phyloP scores from a whole-genome alignment of 2,329 filamentous ascomycete species.

The Clathrospora elynae region DNA sequence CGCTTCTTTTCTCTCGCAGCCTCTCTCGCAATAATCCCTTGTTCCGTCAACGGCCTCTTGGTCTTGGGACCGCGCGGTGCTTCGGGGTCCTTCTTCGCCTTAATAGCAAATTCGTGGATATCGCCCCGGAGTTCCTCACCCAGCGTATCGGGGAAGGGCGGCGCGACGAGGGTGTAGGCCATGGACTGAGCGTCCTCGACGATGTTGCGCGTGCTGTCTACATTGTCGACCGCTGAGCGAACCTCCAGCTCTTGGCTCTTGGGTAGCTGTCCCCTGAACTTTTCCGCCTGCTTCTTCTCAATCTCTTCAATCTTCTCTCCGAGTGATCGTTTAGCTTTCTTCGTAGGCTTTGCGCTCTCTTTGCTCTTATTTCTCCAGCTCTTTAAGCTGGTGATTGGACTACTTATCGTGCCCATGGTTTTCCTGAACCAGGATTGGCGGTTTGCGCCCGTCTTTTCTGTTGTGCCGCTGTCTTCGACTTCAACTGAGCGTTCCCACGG shows the following conservation, averaged over 20 bases:
- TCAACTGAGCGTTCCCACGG: slow-evolving; percentile 35
- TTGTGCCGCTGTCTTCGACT: slow-evolving; percentile 6
- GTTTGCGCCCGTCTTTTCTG: slow-evolving; percentile 14
- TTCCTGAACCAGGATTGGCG: slow-evolving; percentile 20
- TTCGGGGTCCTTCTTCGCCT: slow-evolving; percentile 53
- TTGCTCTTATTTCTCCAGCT: slow-evolving; percentile 21
- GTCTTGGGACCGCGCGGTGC: slow-evolving; percentile 19
- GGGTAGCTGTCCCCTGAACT: slow-evolving; percentile 14
- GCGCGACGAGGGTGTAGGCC: slow-evolving; percentile 74
- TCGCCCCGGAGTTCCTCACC: slow-evolving; percentile 82
- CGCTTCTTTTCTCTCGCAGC: slow-evolving; percentile 29
- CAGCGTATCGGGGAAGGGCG: slow-evolving; percentile 78
- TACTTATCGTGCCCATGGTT: slow-evolving; percentile 22
- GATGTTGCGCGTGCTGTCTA: slow-evolving; percentile 76
- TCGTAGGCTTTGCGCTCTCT: slow-evolving; percentile 3
- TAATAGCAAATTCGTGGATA: slow-evolving; percentile 67
- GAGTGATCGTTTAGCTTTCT: slow-evolving; percentile 6
- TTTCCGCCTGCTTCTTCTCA: slow-evolving; percentile 15
- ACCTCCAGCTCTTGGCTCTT: slow-evolving; percentile 17
- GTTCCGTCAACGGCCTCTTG: slow-evolving; percentile 8
- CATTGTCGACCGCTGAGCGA: slow-evolving; percentile 47
- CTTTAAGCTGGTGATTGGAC: slow-evolving; percentile 26
- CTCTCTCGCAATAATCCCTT: slow-evolving; percentile 29
- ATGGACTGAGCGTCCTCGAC: slow-evolving; percentile 64
- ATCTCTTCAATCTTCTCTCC: slow-evolving; percentile 14